Conservation (phyloP, 2,329 filamentous ascomycete species). For the Penicillium occitanis region DNA sequence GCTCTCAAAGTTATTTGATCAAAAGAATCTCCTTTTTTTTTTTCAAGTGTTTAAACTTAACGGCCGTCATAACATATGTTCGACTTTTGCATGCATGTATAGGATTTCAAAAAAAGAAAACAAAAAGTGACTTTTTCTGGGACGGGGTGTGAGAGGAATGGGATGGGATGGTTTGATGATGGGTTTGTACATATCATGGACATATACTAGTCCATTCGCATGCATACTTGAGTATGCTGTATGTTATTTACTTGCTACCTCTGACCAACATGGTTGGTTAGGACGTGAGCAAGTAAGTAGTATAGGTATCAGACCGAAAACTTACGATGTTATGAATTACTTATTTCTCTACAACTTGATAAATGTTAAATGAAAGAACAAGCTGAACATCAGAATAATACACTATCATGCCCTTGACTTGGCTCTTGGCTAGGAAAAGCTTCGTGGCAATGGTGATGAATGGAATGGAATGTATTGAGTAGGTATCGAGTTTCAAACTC, state of each 20-base stretch:
- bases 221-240: slow-evolving; percentile 2
- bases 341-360: neutral
- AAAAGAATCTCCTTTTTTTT: neutral
- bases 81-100: neutral
- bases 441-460: neutral
- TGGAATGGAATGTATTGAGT: neutral
- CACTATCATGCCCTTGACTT: neutral
- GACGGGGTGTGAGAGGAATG: neutral
- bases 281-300: neutral
- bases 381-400: no score
- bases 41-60: neutral
- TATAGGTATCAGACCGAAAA: slow-evolving; percentile 1
- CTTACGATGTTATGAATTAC: slow-evolving; percentile 2
- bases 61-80: neutral
- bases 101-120: neutral
- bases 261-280: neutral
- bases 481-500: neutral
- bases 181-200: slow-evolving; percentile 4
- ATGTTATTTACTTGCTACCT: neutral
- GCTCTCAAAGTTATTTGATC: neutral
- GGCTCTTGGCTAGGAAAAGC: neutral
- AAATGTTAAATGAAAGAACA: neutral
- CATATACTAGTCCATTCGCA: neutral
- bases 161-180: neutral
- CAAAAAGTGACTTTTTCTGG: neutral